Evolutionary conservation across 2,329 filamentous ascomycete genomes (phyloP).

Genomic region (Xylaria sp.): DNA sequence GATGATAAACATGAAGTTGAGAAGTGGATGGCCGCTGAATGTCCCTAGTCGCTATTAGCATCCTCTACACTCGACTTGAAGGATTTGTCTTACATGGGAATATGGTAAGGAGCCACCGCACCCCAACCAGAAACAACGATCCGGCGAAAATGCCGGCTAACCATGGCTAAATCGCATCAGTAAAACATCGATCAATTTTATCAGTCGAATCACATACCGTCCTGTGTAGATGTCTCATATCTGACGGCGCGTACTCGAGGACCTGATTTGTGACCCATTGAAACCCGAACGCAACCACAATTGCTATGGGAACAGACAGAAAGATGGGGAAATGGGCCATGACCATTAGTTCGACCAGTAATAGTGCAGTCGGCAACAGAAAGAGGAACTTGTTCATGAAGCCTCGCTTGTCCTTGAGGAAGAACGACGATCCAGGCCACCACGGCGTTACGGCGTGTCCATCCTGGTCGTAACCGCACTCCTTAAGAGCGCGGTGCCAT

Average conservation of each 20-base stretch:
- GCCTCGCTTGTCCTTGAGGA: constrained; percentile 74
- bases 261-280: constrained; percentile 79
- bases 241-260: constrained; percentile 78
- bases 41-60: constrained; percentile 57
- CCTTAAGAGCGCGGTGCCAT: constrained; percentile 81
- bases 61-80: neutral
- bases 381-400: constrained; percentile 89
- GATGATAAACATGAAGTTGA: constrained; percentile 74
- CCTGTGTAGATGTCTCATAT: constrained; percentile 88
- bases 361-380: constrained; percentile 79
- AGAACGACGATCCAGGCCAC: constrained; percentile 72
- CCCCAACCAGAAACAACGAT: constrained; percentile 77
- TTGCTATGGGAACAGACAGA: constrained; percentile 71
- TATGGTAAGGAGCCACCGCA: constrained; percentile 75
- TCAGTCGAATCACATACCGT: constrained; percentile 63
- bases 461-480: constrained; percentile 81
- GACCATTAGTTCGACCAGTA: constrained; percentile 72
- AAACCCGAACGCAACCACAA: constrained; percentile 68
- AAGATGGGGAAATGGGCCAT: constrained; percentile 75
- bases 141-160: constrained; percentile 91
- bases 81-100: constrained; percentile 62
- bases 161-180: constrained; percentile 67
- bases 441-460: constrained; percentile 70
- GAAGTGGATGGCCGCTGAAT: constrained; percentile 66
- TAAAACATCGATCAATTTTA: neutral